Evolutionary conservation across 768 basidiomycete genomes (phyloP).

Genomic region (Hemileccinum impolitum): DNA sequence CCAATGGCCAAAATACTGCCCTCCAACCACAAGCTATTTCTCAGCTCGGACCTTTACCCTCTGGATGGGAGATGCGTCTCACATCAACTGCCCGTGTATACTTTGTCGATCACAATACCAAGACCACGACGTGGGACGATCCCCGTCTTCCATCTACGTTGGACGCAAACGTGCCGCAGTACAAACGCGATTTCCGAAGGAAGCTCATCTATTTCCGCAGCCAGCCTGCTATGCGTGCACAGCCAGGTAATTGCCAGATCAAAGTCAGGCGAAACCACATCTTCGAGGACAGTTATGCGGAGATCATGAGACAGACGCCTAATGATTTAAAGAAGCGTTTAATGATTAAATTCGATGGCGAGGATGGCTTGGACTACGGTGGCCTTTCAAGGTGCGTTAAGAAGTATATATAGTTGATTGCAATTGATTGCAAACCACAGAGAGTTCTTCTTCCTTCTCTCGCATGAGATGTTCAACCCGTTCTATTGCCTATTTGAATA

Average conservation of each 20-base stretch:
- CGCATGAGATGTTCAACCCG: conserved; percentile 99
- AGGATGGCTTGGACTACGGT: conserved; percentile 98
- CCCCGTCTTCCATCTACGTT: conserved; percentile 92
- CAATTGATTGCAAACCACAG: conserved; percentile 37
- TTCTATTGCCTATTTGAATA: conserved; percentile 99
- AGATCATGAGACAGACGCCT: conserved; percentile 99
- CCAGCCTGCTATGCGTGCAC: conserved; percentile 96
- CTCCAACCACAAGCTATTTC: conserved; percentile 94
- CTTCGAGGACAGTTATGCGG: conserved; percentile 98
- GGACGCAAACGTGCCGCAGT: conserved; percentile 96
- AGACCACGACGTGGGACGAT: conserved; percentile 99
- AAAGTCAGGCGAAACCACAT: conserved; percentile 98
- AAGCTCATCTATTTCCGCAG: conserved; percentile 99
- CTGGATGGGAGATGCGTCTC: conserved; percentile 99
- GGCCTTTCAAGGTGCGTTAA: conserved; percentile 82
- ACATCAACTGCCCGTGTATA: conserved; percentile 98
- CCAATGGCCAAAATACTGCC: conserved; percentile 81
- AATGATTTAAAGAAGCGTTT: conserved; percentile 97
- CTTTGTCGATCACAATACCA: conserved; percentile 99
- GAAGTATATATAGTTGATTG: background rate
- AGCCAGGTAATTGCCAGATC: conserved; percentile 98
- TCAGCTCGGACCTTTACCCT: conserved; percentile 94
- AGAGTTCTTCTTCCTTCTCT: conserved; percentile 99
- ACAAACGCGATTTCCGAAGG: conserved; percentile 98
- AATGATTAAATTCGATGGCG: conserved; percentile 99